Evolutionary conservation across 805 yeast genomes (phyloP), one percentile per base, ranked within the genome.

Genomic region (Dipodascus albidus): DNA sequence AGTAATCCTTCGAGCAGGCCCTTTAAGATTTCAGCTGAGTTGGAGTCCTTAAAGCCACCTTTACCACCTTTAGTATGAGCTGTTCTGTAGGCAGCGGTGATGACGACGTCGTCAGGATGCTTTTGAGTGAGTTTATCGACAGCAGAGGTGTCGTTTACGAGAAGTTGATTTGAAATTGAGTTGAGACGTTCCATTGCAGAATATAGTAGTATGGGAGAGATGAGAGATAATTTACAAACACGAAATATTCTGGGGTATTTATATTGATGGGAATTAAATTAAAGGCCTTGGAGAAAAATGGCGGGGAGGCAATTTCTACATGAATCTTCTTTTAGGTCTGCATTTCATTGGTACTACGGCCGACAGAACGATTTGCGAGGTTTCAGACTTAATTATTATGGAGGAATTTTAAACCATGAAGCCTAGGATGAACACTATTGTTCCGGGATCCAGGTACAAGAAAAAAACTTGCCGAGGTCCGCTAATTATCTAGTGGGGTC

Each of bases 11-110:
- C 69, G 55, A 89, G 71, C 55, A 91, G 79, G 58, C 78, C 79
- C 59, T 77, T 70, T 55, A 91, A 76, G 21, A 91, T 67, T 69
- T 83, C 95, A 63, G 87, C 96, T 3, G 95, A 78, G 51, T 83
- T 80, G 52, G 85, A 78, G 66, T 89, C 95, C 67, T 84, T 87
- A 71, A 90, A 87, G 1, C 78, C 73, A 50, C 98, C 98, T 67
- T 81, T 83, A 51, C 91, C 88, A 42, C 93, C 96, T 69, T 81
- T 87, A 51, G 95, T 81, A 57, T 87, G 75, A 27, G 98, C 91
- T 2, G 97, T 87, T 72, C 98, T 81, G 74, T 86, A 83, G 33
- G 97, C 96, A 50, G 81, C 83, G 38, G 88, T 89, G 54, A 91
- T 81, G 48, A 91, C 97, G 42, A 91, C 95, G 68, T 91, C 98